phyloP scores from a whole-genome alignment of 345 rosid genomes.

The Eutrema japonicum region DNA sequence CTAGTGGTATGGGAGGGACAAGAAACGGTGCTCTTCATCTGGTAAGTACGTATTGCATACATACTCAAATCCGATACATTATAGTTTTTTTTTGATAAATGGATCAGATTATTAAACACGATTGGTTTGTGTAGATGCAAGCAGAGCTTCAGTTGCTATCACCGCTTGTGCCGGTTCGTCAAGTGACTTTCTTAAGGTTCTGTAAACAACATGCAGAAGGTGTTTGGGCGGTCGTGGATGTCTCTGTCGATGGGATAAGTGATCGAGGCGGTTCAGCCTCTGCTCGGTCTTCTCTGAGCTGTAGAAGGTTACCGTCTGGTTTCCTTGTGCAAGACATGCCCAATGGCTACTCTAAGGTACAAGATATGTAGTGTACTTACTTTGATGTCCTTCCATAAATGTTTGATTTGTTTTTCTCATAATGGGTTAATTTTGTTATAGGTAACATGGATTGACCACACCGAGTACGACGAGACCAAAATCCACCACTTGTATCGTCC shows the following conservation, averaged over 20 bases:
- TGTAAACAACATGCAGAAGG: conserved; percentile 95
- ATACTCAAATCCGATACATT: not conserved
- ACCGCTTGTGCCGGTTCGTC: conserved; percentile 91
- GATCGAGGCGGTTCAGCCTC: conserved; percentile 46
- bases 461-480: conserved; percentile 79
- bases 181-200: conserved; percentile 78
- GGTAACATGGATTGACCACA: conserved; percentile 97
- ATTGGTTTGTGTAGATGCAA: conserved; percentile 60
- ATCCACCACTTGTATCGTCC: conserved; percentile 75
- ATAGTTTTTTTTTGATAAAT: not conserved
- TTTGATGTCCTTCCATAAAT: not conserved
- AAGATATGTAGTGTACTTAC: not conserved
- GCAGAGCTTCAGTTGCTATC: conserved; percentile 90
- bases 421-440: conserved; percentile 28
- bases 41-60: conserved; percentile 46
- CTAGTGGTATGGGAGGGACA: conserved; percentile 84
- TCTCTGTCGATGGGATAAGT: conserved; percentile 66
- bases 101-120: not conserved
- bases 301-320: conserved; percentile 92
- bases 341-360: conserved; percentile 91
- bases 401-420: not conserved
- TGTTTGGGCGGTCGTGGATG: conserved; percentile 95
- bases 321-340: conserved; percentile 95
- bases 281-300: conserved; percentile 38
- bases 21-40: conserved; percentile 85